Evolutionary conservation across 768 basidiomycete genomes (phyloP), one percentile per base, ranked within the genome.

Genomic region (Termitomyces sp.): DNA sequence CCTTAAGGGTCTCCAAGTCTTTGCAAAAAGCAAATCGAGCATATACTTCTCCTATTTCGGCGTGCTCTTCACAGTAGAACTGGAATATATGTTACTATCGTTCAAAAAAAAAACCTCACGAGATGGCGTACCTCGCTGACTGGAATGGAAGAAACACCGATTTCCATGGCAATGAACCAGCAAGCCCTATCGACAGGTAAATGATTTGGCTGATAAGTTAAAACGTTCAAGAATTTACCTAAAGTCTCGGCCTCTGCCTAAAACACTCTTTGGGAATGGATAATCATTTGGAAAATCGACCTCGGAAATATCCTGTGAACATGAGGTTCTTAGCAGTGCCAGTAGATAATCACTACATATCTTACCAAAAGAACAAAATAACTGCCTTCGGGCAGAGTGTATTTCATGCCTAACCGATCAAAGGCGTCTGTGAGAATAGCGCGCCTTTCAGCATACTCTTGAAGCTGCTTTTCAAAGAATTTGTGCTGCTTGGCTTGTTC

Each of bases 21-120:
- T 99, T 99, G 78, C 97, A 98, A 77, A 97, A 94, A 1, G 94
- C 88, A 67, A 98, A 98, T 54, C 93, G 82, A 21, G 81, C 85
- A 65, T 87, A 96, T 45, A 76, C 85, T 69, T 96, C 94, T 26
- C 95, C 95, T 53, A 97, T 91, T 55, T 71, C 70, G 26, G 84
- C 79, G 65, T 98, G 95, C 54, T 92, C 90, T 61, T 85, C 79
- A 65, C 92, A 93, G 72, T 96, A 98, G 72, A 98, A 98, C 91
- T 95, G 35, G 28, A 57, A 45, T 24, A 1, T 51, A 40, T 53
- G 48, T 55, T 24, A 21, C 45, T 4, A 8, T 21, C 35, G 14
- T 19, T 6, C 60, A 41, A 65, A 58, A 15, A 7, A 7, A 47
- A 5, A 17, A 24, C 44, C 43, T 45, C 37, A 32, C 37, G 9